Conservation (phyloP, 1,139 yeast genomes). For the Magnusiomyces suaveolens region DNA sequence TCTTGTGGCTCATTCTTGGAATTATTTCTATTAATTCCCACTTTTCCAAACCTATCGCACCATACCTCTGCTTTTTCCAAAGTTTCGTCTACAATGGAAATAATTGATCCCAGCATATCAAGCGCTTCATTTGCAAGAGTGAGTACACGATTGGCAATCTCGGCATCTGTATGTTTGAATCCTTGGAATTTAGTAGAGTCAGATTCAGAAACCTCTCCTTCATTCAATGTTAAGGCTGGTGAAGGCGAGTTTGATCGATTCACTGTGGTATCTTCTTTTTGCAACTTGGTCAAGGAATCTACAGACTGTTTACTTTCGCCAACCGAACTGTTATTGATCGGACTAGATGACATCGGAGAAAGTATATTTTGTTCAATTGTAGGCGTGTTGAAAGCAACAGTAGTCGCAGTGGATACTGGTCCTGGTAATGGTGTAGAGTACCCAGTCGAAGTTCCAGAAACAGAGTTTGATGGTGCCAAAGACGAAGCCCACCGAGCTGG, state of each 20-base stretch:
- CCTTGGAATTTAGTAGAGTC: too few relatives aligned
- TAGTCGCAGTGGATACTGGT: constrained; percentile 3
- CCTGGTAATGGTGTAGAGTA: constrained; percentile 4
- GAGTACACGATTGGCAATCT: constrained; percentile 58
- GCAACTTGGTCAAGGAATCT: neutral
- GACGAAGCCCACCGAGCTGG: constrained; percentile 55
- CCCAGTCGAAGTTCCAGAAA: constrained; percentile 5
- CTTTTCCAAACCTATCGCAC: constrained; percentile 6
- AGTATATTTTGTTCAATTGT: neutral
- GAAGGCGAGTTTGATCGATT: neutral
- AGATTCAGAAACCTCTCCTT: too few relatives aligned
- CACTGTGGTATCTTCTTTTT: neutral
- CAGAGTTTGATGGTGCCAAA: constrained; percentile 16
- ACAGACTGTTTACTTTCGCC: neutral
- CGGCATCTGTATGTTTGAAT: constrained; percentile 25
- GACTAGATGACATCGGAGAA: neutral
- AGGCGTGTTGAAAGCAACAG: neutral
- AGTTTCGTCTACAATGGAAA: constrained; percentile 74
- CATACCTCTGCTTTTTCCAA: constrained; percentile 49
- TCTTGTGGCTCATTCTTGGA: too few relatives aligned
- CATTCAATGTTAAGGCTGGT: neutral
- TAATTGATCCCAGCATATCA: constrained; percentile 77
- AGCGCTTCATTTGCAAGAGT: constrained; percentile 81
- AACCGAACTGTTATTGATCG: neutral
- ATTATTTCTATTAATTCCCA: neutral